Evolutionary conservation across 768 basidiomycete genomes (phyloP), one percentile per base, ranked within the genome.

Genomic region (Podaxis mareebaensis): DNA sequence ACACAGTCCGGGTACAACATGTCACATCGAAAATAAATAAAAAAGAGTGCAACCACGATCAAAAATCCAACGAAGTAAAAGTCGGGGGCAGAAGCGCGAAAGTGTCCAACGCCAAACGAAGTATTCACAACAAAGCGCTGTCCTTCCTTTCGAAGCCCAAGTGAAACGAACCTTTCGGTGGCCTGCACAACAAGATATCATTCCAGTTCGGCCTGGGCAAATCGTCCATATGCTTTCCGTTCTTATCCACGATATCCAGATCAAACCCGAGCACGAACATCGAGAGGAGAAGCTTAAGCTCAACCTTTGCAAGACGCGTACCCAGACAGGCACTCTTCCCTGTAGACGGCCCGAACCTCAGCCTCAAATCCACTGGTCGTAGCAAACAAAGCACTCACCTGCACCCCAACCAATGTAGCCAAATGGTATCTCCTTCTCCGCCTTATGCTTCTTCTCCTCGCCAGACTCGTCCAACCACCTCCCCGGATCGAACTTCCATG

Each of bases 331-430:
- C 72, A 8, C 85, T 89, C 69, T 84, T 89, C 17, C 90, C 91
- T 92, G 68, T 60, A 60, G 67, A 65, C 57, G 58, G 44, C 60
- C 53, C 65, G 63, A 57, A 60, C 53, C 60, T 59, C 52, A 64
- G 52, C 20, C 51, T 64, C 39, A 64, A 59, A 56, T 65, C 58
- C 36, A 20, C 49, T 49, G 24, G 36, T 20, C 8, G n/a, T 2
- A 15, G 30, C 15, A 61, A 42, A 63, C 26, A 66, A 61, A 30
- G 39, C 48, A 81, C 85, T 70, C 71, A 92, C 91, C 91, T 77
- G 85, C 89, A 64, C 91, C 91, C 91, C 90, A 92, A 38, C 90
- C 90, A 55, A 92, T 79, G 70, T 88, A 92, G 60, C 81, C 76
- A 73, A 85, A 86, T 63, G 82, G 83, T 63, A 78, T 74, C 61